phyloP scores from a whole-genome alignment of 2,329 filamentous ascomycete species.

The Neonectria ditissima region DNA sequence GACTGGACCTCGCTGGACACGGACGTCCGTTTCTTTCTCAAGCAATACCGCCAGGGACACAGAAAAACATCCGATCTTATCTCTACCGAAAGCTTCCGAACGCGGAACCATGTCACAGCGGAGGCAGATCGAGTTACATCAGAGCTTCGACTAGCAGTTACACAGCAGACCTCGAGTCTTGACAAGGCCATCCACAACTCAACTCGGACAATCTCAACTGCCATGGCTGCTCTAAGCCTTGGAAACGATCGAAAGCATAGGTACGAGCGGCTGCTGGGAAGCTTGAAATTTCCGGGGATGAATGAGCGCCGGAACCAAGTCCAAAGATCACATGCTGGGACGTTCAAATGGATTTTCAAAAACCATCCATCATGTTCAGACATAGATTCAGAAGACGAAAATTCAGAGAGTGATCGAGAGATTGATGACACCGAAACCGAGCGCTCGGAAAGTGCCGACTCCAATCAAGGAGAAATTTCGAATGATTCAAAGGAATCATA shows the following conservation, averaged over 20 bases:
- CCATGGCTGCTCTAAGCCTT: background rate
- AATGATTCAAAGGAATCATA: background rate
- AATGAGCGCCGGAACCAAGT: background rate
- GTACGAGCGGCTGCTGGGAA: background rate
- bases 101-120: background rate
- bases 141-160: background rate
- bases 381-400: background rate
- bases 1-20: background rate
- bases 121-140: background rate
- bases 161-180: background rate
- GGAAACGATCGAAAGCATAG: background rate
- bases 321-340: background rate
- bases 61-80: background rate
- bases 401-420: background rate
- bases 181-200: background rate
- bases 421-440: background rate
- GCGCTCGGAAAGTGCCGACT: background rate
- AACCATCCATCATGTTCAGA: background rate
- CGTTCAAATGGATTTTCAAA: constrained; percentile 10
- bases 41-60: constrained; percentile 1
- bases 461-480: no score
- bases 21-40: background rate
- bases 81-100: background rate
- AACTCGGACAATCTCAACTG: background rate
- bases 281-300: background rate